Percentiles rank a stretch among this genome's conserved stretches.
Conservation (phyloP, 768 basidiomycete species). For the Lanmaoa pseudosensibilis region DNA sequence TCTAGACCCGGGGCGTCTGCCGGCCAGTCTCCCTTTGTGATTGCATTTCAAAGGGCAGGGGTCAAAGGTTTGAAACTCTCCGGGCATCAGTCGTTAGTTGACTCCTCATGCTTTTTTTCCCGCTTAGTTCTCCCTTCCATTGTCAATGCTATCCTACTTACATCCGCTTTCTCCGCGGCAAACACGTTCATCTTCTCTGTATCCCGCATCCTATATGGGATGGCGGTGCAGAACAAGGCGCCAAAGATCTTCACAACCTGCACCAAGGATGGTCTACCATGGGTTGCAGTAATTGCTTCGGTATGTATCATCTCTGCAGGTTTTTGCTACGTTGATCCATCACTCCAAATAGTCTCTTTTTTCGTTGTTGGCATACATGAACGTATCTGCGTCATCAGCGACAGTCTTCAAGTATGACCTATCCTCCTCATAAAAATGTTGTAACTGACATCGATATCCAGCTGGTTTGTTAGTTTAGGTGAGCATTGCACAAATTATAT, state of each 20-base stretch:
- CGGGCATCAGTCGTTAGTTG: constrained; percentile 5
- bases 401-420: constrained; percentile 33
- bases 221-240: constrained; percentile 51
- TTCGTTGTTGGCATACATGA: constrained; percentile 67
- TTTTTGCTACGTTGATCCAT: constrained; percentile 5
- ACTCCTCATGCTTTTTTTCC: neutral
- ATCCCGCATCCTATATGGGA: constrained; percentile 44
- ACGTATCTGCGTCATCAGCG: constrained; percentile 51
- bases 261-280: constrained; percentile 53
- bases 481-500: constrained; percentile 9
- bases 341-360: constrained; percentile 28
- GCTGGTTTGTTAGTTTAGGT: constrained; percentile 70
- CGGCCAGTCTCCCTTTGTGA: constrained; percentile 82
- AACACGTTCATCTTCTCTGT: constrained; percentile 46
- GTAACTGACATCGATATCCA: constrained; percentile 28
- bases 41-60: constrained; percentile 72
- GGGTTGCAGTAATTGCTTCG: constrained; percentile 34
- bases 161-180: constrained; percentile 70
- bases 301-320: constrained; percentile 17
- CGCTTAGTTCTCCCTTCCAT: constrained; percentile 56
- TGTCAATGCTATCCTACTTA: constrained; percentile 71
- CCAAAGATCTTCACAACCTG: constrained; percentile 49
- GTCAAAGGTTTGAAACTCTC: constrained; percentile 48
- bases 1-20: constrained; percentile 37
- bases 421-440: constrained; percentile 4